phyloP scores from a whole-genome alignment of 495 filamentous ascomycete genomes.

The Astrocystis sublimbata region DNA sequence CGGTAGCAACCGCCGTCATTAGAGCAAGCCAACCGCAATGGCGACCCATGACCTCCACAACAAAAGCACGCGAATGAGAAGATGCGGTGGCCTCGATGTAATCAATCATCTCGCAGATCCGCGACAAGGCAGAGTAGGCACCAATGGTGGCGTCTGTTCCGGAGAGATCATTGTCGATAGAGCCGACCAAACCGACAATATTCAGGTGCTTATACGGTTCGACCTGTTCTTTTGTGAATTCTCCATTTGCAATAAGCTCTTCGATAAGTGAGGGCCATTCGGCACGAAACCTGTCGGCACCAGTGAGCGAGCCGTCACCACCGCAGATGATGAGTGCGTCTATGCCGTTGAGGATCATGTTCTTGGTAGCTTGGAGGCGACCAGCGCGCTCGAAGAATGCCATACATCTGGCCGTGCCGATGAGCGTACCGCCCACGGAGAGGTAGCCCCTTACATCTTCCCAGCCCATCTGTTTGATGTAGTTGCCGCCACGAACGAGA shows the following conservation, averaged over 20 bases:
- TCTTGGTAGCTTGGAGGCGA: constrained; percentile 82
- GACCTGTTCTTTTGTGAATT: constrained; percentile 69
- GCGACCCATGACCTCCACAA: constrained; percentile 99
- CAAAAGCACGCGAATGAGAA: constrained; percentile 96
- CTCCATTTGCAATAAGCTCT: constrained; percentile 71
- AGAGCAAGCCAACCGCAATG: constrained; percentile 98
- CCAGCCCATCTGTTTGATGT: constrained; percentile 88
- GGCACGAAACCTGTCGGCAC: constrained; percentile 86
- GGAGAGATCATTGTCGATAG: constrained; percentile 98
- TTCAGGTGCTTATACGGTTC: constrained; percentile 78
- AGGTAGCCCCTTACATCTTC: constrained; percentile 93
- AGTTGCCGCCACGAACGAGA: constrained; percentile 81
- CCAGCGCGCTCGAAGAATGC: constrained; percentile 85
- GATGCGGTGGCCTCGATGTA: constrained; percentile 95
- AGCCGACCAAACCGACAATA: constrained; percentile 94
- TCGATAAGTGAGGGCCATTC: constrained; percentile 88
- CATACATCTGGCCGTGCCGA: constrained; percentile 91
- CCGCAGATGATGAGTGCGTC: constrained; percentile 96
- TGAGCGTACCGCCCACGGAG: constrained; percentile 93
- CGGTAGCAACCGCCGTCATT: constrained; percentile 94
- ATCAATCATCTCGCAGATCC: constrained; percentile 93
- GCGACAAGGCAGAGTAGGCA: constrained; percentile 86
- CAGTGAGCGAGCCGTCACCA: constrained; percentile 95
- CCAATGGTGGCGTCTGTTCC: constrained; percentile 98
- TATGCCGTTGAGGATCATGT: constrained; percentile 88